Base-by-base conservation (phyloP, 805 yeast genomes). In the Zygoascus tannicola region DNA sequence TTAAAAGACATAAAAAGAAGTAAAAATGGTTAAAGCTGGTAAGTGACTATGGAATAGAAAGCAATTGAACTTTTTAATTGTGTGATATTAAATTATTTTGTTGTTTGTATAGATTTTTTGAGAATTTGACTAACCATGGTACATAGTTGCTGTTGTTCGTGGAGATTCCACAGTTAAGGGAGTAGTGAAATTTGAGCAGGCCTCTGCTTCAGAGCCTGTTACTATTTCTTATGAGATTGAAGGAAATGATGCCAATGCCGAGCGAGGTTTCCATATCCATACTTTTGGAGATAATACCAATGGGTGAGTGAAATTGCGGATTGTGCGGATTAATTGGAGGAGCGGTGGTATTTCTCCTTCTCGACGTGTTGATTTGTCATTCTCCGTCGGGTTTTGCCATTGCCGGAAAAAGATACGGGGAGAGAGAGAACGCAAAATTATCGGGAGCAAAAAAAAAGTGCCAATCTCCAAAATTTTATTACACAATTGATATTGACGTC, bases 221-320 rank as follows among this genome's bases (percentile, higher is more conserved):
- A 81, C 85, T 38, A 75, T 92, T 56, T 56, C 87, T 19, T 92
- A 86, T 80, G 94, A 90, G 59, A 84, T 92, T 63, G 60, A 77
- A 46, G 98, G 98, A 65, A 85, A 87, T 69, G 80, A 78, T 54
- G 72, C 97, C 49, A 81, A 85, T 60, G 90, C 95, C 41, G 70
- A 75, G 64, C 81, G 95, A 69, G 98, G 98, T 43, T 90, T 92
- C 95, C 98, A 92, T 76, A 72, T 92, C 63, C 98, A 92, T 70
- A 82, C 85, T 64, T 92, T 92, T 61, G 98, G 98, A 72, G 98
- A 92, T 74, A 86, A 85, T 80, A 86, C 98, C 70, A 92, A 92
- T 67, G 98, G 98, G 40, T 41, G 35, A 19, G 40, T 35, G 18
- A 10, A n/a, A 10, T 19, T 15, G 16, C n/a, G n/a, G n/a, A n/a